Evolutionary conservation across 352 stramenopile species (phyloP), one percentile per base, ranked within the genome.

Genomic region (Elongisporangium anandrum): DNA sequence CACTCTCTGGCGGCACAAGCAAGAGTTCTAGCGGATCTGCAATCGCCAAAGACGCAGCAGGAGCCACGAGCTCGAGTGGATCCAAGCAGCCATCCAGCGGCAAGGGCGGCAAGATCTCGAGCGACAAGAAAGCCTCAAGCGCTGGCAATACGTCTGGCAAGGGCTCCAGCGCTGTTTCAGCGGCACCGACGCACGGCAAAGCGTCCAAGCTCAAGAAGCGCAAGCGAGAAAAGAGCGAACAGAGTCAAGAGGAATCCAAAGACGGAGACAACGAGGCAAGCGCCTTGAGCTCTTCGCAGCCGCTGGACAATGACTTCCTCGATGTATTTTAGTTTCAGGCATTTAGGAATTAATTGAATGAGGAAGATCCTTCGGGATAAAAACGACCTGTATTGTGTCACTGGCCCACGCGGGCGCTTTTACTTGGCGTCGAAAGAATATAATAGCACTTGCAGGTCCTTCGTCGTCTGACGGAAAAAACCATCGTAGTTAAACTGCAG

Each of bases 401-500:
- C 5, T 41, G 29, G 29, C 29, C 29, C 29, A 41, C 5, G 29
- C 29, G 29, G 29, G 29, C 29, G 29, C 29, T 41, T 41, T 41
- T 78, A 76, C 47, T 73, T 73, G 48, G 59, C 51, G 47, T 60
- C 65, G 58, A 92, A 88, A 2, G 79, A 88, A 20, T 66, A 54
- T 49, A 88, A 61, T 38, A 92, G 67, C 52, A 77, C 62, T 57
- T 90, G 76, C 48, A 92, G 79, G 63, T 92, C 83, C 45, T 72
- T 78, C 21, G 81, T 92, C 19, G 81, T 86, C 72, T 90, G 81
- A 38, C 81, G 79, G 68, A 92, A 92, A 48, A 92, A 92, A 21
- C 83, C 83, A 59, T 90, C 79, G 66, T 92, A 92, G 70, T 92
- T 92, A 63, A 88, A 92, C 81, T 92, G 59, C 29, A 59, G 19